Evolutionary conservation across 495 filamentous ascomycete species (phyloP).

Genomic region (Penicillium argentinense): DNA sequence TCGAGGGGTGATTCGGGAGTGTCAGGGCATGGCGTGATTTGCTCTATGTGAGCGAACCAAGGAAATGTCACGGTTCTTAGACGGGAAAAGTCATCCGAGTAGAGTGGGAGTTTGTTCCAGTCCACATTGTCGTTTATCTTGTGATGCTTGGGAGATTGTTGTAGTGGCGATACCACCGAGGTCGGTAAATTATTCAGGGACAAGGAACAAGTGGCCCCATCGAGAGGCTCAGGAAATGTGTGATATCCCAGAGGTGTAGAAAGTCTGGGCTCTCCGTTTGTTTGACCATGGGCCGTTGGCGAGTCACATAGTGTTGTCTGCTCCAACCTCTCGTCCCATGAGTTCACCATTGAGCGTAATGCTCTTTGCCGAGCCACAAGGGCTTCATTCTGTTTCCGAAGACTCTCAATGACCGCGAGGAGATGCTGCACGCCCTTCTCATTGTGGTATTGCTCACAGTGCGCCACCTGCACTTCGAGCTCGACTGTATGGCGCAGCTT

Average conservation of each 20-base stretch:
- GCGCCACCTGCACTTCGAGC: slow-evolving; percentile 22
- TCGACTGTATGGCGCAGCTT: slow-evolving; percentile 18
- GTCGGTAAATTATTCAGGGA: too few species aligned
- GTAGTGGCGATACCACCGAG: too few species aligned
- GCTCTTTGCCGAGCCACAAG: slow-evolving; percentile 15
- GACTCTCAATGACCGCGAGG: slow-evolving; percentile 19
- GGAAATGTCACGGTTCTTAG: slow-evolving; percentile 3
- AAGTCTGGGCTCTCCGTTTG: too few species aligned
- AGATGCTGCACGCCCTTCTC: slow-evolving; percentile 17
- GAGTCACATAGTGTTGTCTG: too few species aligned
- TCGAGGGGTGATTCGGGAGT: slow-evolving; percentile 25
- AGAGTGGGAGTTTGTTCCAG: slow-evolving; percentile 25
- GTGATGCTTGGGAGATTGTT: not conserved
- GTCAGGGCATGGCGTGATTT: slow-evolving; percentile 20
- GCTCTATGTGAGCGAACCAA: slow-evolving; percentile 20
- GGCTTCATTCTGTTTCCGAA: slow-evolving; percentile 25
- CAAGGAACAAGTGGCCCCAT: too few species aligned
- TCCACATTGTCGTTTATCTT: not conserved
- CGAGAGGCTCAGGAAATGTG: not conserved
- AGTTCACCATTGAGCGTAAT: slow-evolving; percentile 16
- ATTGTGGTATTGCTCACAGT: slow-evolving; percentile 25
- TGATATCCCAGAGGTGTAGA: not conserved
- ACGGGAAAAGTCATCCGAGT: slow-evolving; percentile 19
- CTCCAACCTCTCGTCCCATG: slow-evolving; percentile 19
- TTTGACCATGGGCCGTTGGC: not conserved